Percentiles rank a stretch among this genome's conserved stretches.
These are phyloP conservation scores for Didymella segeticola DNA, from an alignment of 2,329 filamentous ascomycete genomes.

Conservation along the genomic window DNA sequence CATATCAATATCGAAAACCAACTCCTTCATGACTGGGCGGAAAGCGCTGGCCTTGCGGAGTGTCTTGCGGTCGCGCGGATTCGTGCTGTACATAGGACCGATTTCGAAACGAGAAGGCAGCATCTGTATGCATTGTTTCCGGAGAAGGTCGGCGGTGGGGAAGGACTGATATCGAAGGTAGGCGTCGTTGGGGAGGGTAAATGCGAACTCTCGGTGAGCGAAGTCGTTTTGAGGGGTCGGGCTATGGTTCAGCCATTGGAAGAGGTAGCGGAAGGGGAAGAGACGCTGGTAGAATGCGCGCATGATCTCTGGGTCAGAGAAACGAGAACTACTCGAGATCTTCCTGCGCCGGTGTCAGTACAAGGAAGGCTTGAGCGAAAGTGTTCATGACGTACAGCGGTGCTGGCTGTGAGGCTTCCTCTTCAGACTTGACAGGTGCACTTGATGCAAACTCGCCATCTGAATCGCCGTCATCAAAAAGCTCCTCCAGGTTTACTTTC, in stretches of 20 bases:
- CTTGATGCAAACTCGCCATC: slow-evolving; percentile 66
- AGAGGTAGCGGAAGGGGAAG: slow-evolving; percentile 92
- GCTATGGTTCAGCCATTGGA: slow-evolving; percentile 97
- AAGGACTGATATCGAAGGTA: slow-evolving; percentile 93
- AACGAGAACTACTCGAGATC: slow-evolving; percentile 51
- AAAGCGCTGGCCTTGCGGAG: slow-evolving; percentile 82
- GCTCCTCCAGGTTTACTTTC: slow-evolving; percentile 59
- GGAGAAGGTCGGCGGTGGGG: slow-evolving; percentile 72
- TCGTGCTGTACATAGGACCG: slow-evolving; percentile 93
- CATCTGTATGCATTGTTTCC: slow-evolving; percentile 87
- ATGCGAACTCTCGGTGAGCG: slow-evolving; percentile 91
- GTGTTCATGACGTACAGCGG: slow-evolving; percentile 44
- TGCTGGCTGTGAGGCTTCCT: slow-evolving; percentile 48
- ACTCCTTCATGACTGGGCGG: slow-evolving; percentile 85
- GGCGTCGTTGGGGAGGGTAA: slow-evolving; percentile 89
- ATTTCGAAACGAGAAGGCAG: slow-evolving; percentile 97
- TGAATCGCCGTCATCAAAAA: slow-evolving; percentile 65
- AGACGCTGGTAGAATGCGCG: slow-evolving; percentile 93
- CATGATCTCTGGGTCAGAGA: slow-evolving; percentile 82
- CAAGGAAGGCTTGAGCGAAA: slow-evolving; percentile 4
- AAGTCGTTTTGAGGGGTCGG: slow-evolving; percentile 87
- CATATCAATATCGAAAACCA: slow-evolving; percentile 99
- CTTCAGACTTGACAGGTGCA: slow-evolving; percentile 54
- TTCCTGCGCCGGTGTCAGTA: slow-evolving; percentile 35
- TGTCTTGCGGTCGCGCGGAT: slow-evolving; percentile 91